phyloP scores from a whole-genome alignment of 805 yeast species.

The Myxozyma udenii region DNA sequence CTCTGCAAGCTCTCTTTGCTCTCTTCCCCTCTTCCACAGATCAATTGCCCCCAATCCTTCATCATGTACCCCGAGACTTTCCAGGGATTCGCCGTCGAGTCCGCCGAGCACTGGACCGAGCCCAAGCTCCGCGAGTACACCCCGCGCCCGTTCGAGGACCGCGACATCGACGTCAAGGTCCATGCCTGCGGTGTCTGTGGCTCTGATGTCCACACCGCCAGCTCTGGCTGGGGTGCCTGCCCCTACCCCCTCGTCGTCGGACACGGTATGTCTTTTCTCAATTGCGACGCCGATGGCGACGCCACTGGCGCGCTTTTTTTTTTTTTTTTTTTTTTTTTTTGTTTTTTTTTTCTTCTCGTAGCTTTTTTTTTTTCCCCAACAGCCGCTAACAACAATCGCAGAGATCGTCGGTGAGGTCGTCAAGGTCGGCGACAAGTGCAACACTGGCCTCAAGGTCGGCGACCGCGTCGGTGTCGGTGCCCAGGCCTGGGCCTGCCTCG shows the following conservation, averaged over 20 bases:
- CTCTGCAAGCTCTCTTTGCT: too few species aligned
- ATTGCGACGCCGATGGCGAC: neutral
- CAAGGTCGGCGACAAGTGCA: constrained; percentile 53
- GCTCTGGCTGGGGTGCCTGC: constrained; percentile 50
- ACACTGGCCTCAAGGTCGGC: constrained; percentile 52
- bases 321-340: too few species aligned
- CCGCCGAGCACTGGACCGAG: constrained; percentile 20
- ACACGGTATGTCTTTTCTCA: constrained; percentile 39
- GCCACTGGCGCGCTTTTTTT: neutral
- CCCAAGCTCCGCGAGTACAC: constrained; percentile 26
- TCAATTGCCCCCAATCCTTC: too few species aligned
- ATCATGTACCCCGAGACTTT: constrained; percentile 53
- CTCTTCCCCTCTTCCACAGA: too few species aligned
- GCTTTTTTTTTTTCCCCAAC: neutral
- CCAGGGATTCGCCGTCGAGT: constrained; percentile 53
- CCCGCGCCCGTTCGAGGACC: constrained; percentile 32
- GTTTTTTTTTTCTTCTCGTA: too few species aligned
- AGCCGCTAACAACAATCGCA: neutral
- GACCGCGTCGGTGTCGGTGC: constrained; percentile 82
- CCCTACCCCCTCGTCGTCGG: constrained; percentile 45
- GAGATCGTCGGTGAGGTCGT: constrained; percentile 36
- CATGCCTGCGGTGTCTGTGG: constrained; percentile 55
- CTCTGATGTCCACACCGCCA: constrained; percentile 51
- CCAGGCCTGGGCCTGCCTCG: constrained; percentile 54
- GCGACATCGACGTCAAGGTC: constrained; percentile 43